Conservation (phyloP, 495 filamentous ascomycete species). For the Polyplosphaeria fusca region DNA sequence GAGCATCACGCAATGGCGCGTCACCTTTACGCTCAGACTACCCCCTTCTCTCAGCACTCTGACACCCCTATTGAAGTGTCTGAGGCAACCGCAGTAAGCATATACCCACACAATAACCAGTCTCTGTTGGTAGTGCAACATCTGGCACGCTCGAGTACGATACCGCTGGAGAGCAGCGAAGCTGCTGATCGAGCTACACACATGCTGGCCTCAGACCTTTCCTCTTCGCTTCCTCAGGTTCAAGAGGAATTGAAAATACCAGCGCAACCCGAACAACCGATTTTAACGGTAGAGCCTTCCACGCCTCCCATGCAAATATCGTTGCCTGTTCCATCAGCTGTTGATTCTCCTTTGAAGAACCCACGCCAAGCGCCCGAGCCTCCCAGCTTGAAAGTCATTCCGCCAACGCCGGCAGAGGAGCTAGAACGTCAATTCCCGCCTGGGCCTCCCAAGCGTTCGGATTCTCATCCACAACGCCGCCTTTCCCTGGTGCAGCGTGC, state of each 20-base stretch:
- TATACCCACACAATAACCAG: conserved; percentile 84
- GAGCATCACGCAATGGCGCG: conserved; percentile 54
- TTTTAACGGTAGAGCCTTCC: conserved; percentile 32
- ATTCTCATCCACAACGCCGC: conserved; percentile 32
- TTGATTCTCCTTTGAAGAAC: conserved; percentile 57
- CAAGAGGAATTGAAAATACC: background rate
- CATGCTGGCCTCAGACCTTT: background rate
- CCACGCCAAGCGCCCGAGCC: conserved; percentile 69
- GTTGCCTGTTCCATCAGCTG: background rate
- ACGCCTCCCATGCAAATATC: conserved; percentile 29
- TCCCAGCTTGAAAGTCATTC: conserved; percentile 69
- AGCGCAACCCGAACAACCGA: conserved; percentile 12
- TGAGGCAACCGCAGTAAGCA: conserved; percentile 77
- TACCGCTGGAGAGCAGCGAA: background rate
- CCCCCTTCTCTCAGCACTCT: conserved; percentile 58
- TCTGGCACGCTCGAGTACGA: conserved; percentile 37
- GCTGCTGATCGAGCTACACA: conserved; percentile 1
- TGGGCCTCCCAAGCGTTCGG: conserved; percentile 21
- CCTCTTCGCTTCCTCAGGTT: background rate
- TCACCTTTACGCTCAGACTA: conserved; percentile 52
- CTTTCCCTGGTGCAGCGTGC: conserved; percentile 39
- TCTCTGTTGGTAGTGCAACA: conserved; percentile 76
- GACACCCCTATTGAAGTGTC: conserved; percentile 59
- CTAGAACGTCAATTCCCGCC: conserved; percentile 49
- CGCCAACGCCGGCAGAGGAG: conserved; percentile 63